Conservation (phyloP, 371 early-diverging fungal species). For the Haplosporangium sp. region DNA sequence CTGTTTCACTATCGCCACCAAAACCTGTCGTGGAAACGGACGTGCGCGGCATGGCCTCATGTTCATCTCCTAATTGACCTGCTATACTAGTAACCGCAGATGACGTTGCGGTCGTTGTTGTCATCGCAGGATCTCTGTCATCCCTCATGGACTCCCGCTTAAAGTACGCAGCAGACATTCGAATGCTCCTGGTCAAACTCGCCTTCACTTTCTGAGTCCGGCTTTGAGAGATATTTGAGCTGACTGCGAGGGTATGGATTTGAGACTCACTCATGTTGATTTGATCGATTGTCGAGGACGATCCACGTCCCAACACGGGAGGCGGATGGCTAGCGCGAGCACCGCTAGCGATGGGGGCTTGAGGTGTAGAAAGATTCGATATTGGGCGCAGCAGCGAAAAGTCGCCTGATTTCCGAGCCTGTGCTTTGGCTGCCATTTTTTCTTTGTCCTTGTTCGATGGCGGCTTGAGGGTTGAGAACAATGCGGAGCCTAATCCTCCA, state of each 20-base stretch:
- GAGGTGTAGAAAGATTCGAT: slow-evolving; percentile 3
- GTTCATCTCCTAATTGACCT: not conserved
- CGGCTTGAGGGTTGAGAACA: slow-evolving; percentile 16
- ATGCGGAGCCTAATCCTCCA: slow-evolving; percentile 20
- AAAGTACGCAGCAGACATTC: slow-evolving; percentile 30
- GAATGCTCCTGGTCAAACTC: slow-evolving; percentile 40
- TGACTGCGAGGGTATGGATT: too few species aligned
- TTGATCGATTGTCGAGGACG: too few species aligned
- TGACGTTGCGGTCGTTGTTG: too few species aligned
- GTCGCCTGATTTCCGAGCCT: slow-evolving; percentile 23
- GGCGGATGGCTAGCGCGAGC: not conserved
- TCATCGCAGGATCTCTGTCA: slow-evolving; percentile 14
- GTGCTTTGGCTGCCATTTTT: slow-evolving; percentile 22
- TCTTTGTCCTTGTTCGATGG: slow-evolving; percentile 22
- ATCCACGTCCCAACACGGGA: not conserved
- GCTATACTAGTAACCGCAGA: not conserved
- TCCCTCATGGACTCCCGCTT: slow-evolving; percentile 21
- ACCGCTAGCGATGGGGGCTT: not conserved
- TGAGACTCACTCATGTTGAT: too few species aligned
- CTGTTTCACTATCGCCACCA: slow-evolving; percentile 12
- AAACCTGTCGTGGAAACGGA: not conserved
- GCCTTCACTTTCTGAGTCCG: slow-evolving; percentile 43
- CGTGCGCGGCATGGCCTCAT: not conserved
- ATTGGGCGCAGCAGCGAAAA: slow-evolving; percentile 22
- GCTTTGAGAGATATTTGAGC: not conserved